Conservation (phyloP, 257 asterid species). For the Solanum habrochaites region DNA sequence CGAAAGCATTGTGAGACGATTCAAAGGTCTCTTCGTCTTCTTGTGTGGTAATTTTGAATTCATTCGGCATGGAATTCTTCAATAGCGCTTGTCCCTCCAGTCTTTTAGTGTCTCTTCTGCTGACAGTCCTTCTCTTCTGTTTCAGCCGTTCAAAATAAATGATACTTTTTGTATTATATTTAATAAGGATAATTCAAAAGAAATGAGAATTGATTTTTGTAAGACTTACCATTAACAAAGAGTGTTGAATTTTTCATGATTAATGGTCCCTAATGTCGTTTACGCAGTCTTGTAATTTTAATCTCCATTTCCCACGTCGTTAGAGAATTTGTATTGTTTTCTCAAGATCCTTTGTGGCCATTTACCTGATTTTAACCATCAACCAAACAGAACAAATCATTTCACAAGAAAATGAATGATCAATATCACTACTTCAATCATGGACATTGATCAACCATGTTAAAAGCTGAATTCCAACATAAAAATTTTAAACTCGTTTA, state of each 20-base stretch:
- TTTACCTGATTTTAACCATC: neutral
- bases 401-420: too few relatives aligned
- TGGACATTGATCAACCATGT: too few relatives aligned
- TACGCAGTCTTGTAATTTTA: neutral
- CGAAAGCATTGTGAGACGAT: slow-evolving; percentile 62
- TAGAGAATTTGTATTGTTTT: neutral
- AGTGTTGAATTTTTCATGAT: slow-evolving; percentile 68
- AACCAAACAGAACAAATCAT: too few relatives aligned
- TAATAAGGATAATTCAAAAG: too few relatives aligned
- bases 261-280: slow-evolving; percentile 64
- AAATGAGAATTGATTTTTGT: neutral
- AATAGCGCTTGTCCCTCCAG: slow-evolving; percentile 75
- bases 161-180: too few relatives aligned
- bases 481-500: too few relatives aligned
- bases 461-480: too few relatives aligned
- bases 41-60: slow-evolving; percentile 57
- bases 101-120: slow-evolving; percentile 50
- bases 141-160: neutral
- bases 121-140: slow-evolving; percentile 53
- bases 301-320: neutral
- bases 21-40: slow-evolving; percentile 77
- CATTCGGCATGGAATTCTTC: slow-evolving; percentile 71
- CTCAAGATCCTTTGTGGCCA: neutral
- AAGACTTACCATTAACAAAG: slow-evolving; percentile 55
- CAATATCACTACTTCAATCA: too few relatives aligned